phyloP scores from a whole-genome alignment of 768 basidiomycete species.

The Leccinellum albellum region DNA sequence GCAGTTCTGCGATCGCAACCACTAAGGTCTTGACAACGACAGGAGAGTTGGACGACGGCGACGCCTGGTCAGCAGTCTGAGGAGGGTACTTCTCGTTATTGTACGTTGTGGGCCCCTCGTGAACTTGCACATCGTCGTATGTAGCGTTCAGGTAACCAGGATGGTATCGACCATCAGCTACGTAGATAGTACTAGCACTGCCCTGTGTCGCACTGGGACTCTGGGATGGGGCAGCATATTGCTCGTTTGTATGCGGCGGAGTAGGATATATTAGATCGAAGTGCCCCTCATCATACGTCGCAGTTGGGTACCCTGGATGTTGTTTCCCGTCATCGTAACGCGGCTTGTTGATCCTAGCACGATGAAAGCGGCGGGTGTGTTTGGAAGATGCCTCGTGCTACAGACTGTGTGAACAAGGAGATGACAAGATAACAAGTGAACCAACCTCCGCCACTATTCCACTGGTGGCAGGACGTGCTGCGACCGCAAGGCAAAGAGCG shows the following conservation, averaged over 20 bases:
- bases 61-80: background rate
- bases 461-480: conserved; percentile 11
- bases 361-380: conserved; percentile 16
- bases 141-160: conserved; percentile 1
- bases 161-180: conserved; percentile 15
- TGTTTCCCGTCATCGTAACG: conserved; percentile 21
- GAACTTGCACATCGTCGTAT: conserved; percentile 14
- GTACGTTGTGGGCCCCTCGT: conserved; percentile 19
- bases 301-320: conserved; percentile 20
- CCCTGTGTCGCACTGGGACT: background rate
- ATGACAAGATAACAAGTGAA: background rate
- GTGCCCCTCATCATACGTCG: conserved; percentile 3
- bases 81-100: conserved; percentile 13
- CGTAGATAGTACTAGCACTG: background rate
- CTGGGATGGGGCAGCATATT: background rate
- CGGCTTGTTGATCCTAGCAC: conserved; percentile 3
- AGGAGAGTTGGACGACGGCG: background rate
- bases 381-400: conserved; percentile 7
- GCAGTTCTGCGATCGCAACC: background rate
- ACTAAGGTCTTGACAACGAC: background rate
- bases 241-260: background rate
- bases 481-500: conserved; percentile 24
- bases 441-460: conserved; percentile 10
- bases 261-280: background rate
- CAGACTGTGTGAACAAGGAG: conserved; percentile 1